Conservation (phyloP, 2,329 filamentous ascomycete species). For the Venturia effusa region DNA sequence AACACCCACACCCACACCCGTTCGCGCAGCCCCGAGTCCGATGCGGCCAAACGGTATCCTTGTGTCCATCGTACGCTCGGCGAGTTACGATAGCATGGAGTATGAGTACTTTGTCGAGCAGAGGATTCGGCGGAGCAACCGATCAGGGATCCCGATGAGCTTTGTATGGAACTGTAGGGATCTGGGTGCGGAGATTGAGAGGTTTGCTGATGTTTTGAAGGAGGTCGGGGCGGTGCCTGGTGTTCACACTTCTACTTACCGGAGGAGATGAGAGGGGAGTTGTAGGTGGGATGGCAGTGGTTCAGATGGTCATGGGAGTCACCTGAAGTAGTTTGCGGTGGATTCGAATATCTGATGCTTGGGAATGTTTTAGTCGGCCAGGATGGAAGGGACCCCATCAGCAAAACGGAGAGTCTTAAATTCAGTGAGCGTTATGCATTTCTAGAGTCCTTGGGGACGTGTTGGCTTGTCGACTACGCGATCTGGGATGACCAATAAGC, state of each 20-base stretch:
- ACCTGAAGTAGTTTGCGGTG: background rate
- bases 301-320: background rate
- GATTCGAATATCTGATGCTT: background rate
- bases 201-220: background rate
- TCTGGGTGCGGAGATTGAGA: background rate
- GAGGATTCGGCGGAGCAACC: background rate
- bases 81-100: background rate
- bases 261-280: background rate
- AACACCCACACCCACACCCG: background rate
- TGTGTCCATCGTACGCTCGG: background rate
- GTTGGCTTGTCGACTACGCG: too few species aligned
- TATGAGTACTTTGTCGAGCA: background rate
- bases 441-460: too few species aligned
- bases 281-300: background rate
- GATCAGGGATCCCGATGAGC: background rate
- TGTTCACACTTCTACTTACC: background rate
- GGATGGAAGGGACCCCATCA: background rate
- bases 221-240: background rate
- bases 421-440: too few species aligned
- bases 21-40: background rate
- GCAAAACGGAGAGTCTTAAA: too few species aligned
- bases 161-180: slow-evolving; percentile 1
- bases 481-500: too few species aligned
- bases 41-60: background rate
- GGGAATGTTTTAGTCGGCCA: background rate